A percentile compares a stretch with the other conserved stretches of the same genome.
Evolutionary conservation across 139 green algal species (phyloP).

Genomic region (Picochlorum sp.): DNA sequence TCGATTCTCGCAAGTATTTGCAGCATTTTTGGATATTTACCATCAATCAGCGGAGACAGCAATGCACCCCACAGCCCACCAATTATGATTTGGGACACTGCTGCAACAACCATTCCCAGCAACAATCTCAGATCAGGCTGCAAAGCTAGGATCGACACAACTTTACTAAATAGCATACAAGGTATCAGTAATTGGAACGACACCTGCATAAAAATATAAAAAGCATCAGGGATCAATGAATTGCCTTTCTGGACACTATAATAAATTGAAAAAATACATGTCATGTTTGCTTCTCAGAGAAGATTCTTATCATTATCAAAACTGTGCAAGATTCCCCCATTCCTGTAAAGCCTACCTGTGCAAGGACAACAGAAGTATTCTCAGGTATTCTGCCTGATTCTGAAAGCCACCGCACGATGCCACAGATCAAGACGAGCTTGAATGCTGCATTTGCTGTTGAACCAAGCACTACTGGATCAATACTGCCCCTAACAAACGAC

Average conservation of each 20-base stretch:
- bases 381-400: conserved; percentile 19
- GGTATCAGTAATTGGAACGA: conserved; percentile 49
- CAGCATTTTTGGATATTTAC: background rate
- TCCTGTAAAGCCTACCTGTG: conserved; percentile 21
- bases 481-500: background rate
- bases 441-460: conserved; percentile 20
- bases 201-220: conserved; percentile 19
- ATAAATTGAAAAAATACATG: too few species aligned
- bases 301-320: background rate
- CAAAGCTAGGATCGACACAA: conserved; percentile 28
- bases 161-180: conserved; percentile 48
- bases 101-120: conserved; percentile 1
- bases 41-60: conserved; percentile 11
- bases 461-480: conserved; percentile 18
- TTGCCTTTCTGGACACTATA: too few species aligned
- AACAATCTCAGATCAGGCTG: conserved; percentile 11
- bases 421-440: conserved; percentile 43
- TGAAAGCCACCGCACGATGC: conserved; percentile 27
- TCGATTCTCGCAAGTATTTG: conserved; percentile 9
- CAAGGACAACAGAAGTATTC: conserved; percentile 39
- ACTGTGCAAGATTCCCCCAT: background rate
- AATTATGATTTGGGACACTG: conserved; percentile 12
- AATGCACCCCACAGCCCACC: conserved; percentile 8
- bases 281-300: too few species aligned
- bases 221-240: background rate